These are phyloP conservation scores for Geotrichum australiense DNA, from an alignment of 1,139 yeast genomes.

Conservation along the genomic window DNA sequence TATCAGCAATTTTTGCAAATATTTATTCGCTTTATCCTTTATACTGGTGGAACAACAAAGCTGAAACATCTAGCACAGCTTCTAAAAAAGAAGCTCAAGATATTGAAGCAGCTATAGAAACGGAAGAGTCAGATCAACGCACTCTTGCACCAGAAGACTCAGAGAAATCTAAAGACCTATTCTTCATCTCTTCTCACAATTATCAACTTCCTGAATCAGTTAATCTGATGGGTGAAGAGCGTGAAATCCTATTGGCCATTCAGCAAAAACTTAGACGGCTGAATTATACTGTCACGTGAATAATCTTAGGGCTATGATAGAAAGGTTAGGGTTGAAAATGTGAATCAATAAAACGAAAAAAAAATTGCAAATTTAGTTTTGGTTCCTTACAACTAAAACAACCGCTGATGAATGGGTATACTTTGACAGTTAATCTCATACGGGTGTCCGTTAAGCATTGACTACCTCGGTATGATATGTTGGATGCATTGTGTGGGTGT, in stretches of 20 bases:
- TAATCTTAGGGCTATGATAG: not conserved
- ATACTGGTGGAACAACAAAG: conserved; percentile 42
- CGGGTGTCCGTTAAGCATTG: no score
- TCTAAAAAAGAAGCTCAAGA: not conserved
- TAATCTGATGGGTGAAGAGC: conserved; percentile 8
- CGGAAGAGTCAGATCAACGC: no score
- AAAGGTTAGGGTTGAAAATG: conserved; percentile 1
- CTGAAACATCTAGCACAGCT: not conserved
- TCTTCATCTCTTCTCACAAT: not conserved
- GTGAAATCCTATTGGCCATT: conserved; percentile 12
- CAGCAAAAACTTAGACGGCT: conserved; percentile 9
- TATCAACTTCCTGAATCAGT: not conserved
- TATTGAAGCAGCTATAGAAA: no score
- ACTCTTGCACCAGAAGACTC: not conserved
- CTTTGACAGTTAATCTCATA: conserved; percentile 4
- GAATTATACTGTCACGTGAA: conserved; percentile 1
- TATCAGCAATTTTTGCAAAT: conserved; percentile 53
- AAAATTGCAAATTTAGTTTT: no score
- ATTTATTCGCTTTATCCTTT: conserved; percentile 49
- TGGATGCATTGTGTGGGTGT: conserved; percentile 2
- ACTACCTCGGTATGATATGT: no score
- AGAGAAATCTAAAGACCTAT: not conserved
- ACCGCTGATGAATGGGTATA: conserved; percentile 7
- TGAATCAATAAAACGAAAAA: no score
- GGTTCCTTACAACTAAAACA: conserved; percentile 6